Conservation (phyloP, 129 eudicot genomes). For the Ambrosia artemisiifolia region DNA sequence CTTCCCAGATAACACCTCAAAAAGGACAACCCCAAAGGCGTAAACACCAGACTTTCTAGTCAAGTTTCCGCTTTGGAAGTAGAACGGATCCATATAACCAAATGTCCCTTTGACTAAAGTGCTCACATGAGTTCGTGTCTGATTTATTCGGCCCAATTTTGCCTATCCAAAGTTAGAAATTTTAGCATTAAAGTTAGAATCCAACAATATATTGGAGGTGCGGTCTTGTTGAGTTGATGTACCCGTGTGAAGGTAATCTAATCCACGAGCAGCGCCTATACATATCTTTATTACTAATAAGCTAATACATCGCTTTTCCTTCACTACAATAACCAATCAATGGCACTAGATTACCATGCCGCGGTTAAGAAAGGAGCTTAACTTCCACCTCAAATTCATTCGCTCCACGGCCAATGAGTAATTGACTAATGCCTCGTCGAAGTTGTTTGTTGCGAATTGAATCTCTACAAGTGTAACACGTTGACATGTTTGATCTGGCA, state of each 20-base stretch:
- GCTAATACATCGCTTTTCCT: constrained; percentile 12
- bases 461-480: constrained; percentile 15
- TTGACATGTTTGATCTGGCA: constrained; percentile 11
- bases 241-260: constrained; percentile 53
- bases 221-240: constrained; percentile 33
- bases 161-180: constrained; percentile 51
- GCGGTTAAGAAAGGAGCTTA: constrained; percentile 22
- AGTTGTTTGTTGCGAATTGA: constrained; percentile 29
- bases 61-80: constrained; percentile 14
- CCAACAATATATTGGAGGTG: constrained; percentile 44
- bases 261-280: constrained; percentile 54
- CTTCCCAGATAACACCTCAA: constrained; percentile 29
- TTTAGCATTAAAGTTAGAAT: constrained; percentile 36
- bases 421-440: constrained; percentile 10
- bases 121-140: constrained; percentile 26
- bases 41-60: constrained; percentile 33
- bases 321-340: constrained; percentile 33
- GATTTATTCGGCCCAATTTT: constrained; percentile 18
- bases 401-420: constrained; percentile 11
- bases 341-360: constrained; percentile 34
- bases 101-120: constrained; percentile 45
- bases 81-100: constrained; percentile 48
- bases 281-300: constrained; percentile 39
- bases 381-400: constrained; percentile 24
- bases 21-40: constrained; percentile 32